These are phyloP conservation scores for Cladochytrium replicatum DNA, from an alignment of 192 early-diverging fungal species.

Conservation along the genomic window DNA sequence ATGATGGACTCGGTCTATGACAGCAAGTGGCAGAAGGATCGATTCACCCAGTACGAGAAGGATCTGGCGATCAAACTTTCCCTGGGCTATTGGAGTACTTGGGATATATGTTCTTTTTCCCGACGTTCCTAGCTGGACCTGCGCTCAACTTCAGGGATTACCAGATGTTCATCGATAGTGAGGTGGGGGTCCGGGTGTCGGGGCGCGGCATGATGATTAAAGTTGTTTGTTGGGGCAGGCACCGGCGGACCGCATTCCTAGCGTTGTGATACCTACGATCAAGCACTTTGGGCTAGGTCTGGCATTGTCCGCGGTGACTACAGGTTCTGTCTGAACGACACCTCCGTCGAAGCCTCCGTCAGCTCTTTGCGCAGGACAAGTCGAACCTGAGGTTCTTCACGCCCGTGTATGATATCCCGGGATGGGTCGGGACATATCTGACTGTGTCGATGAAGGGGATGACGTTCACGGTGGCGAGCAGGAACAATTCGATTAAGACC, in stretches of 20 bases:
- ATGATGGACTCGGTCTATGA: conserved; percentile 80
- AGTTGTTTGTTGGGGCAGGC: no score
- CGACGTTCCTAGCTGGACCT: conserved; percentile 13
- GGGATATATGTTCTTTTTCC: conserved; percentile 20
- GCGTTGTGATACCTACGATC: no score
- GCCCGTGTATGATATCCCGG: conserved; percentile 56
- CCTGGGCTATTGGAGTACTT: conserved; percentile 14
- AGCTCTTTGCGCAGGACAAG: conserved; percentile 36
- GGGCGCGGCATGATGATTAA: no score
- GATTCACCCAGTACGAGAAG: conserved; percentile 55
- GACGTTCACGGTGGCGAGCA: no score
- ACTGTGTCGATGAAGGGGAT: no score
- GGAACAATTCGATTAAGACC: no score
- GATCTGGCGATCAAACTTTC: conserved; percentile 43
- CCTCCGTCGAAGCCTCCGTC: conserved; percentile 52
- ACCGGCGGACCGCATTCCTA: no score
- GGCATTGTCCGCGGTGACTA: no score
- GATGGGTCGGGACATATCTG: no score
- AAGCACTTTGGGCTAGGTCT: no score
- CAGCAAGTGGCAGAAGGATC: conserved; percentile 38
- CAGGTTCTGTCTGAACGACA: no score
- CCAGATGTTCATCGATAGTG: conserved; percentile 8
- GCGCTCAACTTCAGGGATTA: conserved; percentile 14
- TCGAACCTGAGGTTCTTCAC: conserved; percentile 29
- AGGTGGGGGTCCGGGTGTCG: no score